Evolutionary conservation across 257 asterid species (phyloP), one percentile per base, ranked within the genome.

Genomic region (Forsythia viridissima): DNA sequence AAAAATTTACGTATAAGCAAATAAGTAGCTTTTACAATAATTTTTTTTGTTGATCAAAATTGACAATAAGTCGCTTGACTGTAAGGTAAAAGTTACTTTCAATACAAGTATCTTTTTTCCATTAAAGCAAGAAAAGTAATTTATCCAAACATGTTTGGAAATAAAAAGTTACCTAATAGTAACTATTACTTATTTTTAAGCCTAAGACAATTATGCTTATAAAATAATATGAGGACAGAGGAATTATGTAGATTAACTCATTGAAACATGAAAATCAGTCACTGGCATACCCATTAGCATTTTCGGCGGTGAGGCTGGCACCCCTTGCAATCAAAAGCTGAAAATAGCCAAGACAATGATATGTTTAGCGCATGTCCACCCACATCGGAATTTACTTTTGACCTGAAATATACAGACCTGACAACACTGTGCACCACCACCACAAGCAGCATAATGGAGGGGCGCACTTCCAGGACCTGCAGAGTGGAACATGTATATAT

Each of bases 361-460:
- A 44, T 41, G 36, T 70, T 67, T 34, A 85, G 61, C 44, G n/a
- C 41, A 80, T 5, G 18, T 36, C 3, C 5, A 75, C 13, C 16
- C 18, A 78, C 20, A 39, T 10, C 20, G 9, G 44, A 65, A 70
- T 72, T 55, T 44, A 74, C 77, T 21, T 67, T 51, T 21, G 68
- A 74, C 36, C 74, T 69, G 74, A 77, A 65, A 74, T 57, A 57
- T 81, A 81, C 89, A 38, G 30, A 93, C 98, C 93, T 88, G 94
- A 82, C 98, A 93, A 82, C 98, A 92, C 73, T 86, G 91, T n/a
- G 92, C 88, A 87, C 87, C 90, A 73, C 98, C 98, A 65, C 98
- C 98, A 78, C 98, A 92, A 57, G 98, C 96, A 76, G 98, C 98
- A 80, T 93, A 93, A 80, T 93, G 98, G 79, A 93, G 96, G 13